These are phyloP conservation scores for Pythium grandisporangium DNA, from an alignment of 352 stramenopile species.

Conservation along the genomic window DNA sequence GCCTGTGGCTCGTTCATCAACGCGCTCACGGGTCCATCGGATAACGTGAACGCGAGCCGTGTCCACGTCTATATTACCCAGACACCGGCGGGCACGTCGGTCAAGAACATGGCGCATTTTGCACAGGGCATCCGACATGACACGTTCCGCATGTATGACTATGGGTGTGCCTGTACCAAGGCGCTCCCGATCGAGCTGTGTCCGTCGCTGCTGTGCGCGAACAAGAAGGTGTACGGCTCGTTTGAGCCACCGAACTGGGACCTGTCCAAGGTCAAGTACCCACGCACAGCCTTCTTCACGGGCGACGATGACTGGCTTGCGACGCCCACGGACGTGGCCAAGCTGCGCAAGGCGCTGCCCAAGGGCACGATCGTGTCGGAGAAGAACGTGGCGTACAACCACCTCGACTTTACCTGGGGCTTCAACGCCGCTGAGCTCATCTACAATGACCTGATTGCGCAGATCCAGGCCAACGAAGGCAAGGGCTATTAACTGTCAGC, in stretches of 20 bases:
- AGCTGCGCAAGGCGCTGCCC: conserved; percentile 31
- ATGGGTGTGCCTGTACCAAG: conserved; percentile 32
- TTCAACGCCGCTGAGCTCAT: conserved; percentile 41
- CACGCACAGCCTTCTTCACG: conserved; percentile 37
- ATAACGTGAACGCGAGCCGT: conserved; percentile 39
- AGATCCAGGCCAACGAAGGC: conserved; percentile 47
- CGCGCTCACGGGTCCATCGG: conserved; percentile 23
- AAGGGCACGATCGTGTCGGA: conserved; percentile 40
- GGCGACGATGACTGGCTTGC: conserved; percentile 44
- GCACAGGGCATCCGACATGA: conserved; percentile 51
- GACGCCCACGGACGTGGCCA: conserved; percentile 26
- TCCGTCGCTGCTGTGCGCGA: conserved; percentile 35
- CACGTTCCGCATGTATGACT: conserved; percentile 51
- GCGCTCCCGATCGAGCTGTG: conserved; percentile 27
- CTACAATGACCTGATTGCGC: conserved; percentile 40
- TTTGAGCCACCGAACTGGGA: conserved; percentile 32
- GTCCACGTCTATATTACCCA: conserved; percentile 62
- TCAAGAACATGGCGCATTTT: conserved; percentile 61
- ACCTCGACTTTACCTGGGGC: conserved; percentile 69
- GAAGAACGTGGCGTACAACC: conserved; percentile 37
- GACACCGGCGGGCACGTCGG: conserved; percentile 43
- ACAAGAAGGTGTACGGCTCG: conserved; percentile 36
- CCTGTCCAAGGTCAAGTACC: conserved; percentile 33
- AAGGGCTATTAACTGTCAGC: conserved; percentile 35
- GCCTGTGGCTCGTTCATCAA: conserved; percentile 33